Evolutionary conservation across 805 yeast genomes (phyloP).

Genomic region (Starmerella powellii): DNA sequence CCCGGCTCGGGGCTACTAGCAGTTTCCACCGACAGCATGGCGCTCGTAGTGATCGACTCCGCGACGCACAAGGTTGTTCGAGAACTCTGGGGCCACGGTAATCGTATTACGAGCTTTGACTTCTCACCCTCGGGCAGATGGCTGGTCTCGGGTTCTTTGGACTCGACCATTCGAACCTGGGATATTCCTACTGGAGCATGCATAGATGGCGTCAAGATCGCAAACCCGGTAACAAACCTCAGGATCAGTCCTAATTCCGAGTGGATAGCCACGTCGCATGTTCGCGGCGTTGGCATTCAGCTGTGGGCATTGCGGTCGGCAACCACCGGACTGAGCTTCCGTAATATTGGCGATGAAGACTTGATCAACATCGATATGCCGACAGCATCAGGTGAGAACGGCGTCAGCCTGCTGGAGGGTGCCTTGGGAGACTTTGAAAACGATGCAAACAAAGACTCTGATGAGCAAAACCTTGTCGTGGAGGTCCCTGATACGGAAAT

Average conservation of each 20-base stretch:
- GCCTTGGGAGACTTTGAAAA: constrained; percentile 32
- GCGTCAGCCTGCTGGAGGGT: constrained; percentile 59
- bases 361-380: constrained; percentile 46
- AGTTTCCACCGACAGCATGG: constrained; percentile 71
- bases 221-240: constrained; percentile 67
- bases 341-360: constrained; percentile 65
- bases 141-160: constrained; percentile 74
- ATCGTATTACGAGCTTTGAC: constrained; percentile 75
- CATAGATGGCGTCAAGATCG: constrained; percentile 75
- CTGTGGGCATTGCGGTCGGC: constrained; percentile 89
- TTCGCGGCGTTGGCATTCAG: constrained; percentile 74
- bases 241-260: constrained; percentile 82
- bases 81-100: constrained; percentile 77
- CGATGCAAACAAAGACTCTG: constrained; percentile 30
- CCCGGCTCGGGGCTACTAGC: constrained; percentile 76
- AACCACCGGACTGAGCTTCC: constrained; percentile 54
- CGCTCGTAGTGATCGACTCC: constrained; percentile 71
- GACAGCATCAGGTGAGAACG: constrained; percentile 67
- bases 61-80: constrained; percentile 74
- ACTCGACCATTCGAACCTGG: constrained; percentile 88
- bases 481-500: constrained; percentile 26
- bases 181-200: constrained; percentile 95
- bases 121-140: constrained; percentile 94
- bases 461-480: constrained; percentile 26
- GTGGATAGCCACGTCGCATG: constrained; percentile 84